Evolutionary conservation across 257 asterid species (phyloP).

Genomic region (Solanum appendiculatum): DNA sequence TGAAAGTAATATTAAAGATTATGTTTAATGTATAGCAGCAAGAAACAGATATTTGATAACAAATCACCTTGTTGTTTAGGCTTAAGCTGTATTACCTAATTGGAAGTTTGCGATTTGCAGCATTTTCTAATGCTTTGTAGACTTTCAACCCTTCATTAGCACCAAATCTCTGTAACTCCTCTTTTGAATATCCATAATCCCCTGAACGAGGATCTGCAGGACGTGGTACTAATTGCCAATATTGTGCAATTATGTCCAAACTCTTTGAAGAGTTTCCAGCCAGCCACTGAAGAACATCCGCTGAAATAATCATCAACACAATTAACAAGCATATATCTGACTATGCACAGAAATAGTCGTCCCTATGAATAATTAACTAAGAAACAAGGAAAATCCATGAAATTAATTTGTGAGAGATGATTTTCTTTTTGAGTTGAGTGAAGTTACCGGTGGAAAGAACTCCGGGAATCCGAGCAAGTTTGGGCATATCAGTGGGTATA

Average conservation of each 20-base stretch:
- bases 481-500: conserved; percentile 79
- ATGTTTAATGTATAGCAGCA: background rate
- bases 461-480: conserved; percentile 49
- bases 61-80: background rate
- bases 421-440: no score
- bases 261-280: conserved; percentile 73
- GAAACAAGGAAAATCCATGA: background rate
- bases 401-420: no score
- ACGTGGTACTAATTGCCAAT: conserved; percentile 65
- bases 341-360: no score
- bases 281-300: conserved; percentile 81
- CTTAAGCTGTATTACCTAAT: conserved; percentile 32
- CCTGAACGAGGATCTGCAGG: conserved; percentile 72
- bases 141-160: conserved; percentile 58
- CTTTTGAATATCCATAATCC: conserved; percentile 69
- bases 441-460: conserved; percentile 62
- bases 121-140: conserved; percentile 43
- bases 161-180: conserved; percentile 65
- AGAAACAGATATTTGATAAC: background rate
- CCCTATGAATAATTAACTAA: background rate
- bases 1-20: background rate
- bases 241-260: conserved; percentile 76
- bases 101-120: conserved; percentile 54
- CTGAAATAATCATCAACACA: conserved; percentile 23
- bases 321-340: background rate